Base-by-base conservation (phyloP, 768 basidiomycete genomes). In the Mycena rebaudengoi region DNA sequence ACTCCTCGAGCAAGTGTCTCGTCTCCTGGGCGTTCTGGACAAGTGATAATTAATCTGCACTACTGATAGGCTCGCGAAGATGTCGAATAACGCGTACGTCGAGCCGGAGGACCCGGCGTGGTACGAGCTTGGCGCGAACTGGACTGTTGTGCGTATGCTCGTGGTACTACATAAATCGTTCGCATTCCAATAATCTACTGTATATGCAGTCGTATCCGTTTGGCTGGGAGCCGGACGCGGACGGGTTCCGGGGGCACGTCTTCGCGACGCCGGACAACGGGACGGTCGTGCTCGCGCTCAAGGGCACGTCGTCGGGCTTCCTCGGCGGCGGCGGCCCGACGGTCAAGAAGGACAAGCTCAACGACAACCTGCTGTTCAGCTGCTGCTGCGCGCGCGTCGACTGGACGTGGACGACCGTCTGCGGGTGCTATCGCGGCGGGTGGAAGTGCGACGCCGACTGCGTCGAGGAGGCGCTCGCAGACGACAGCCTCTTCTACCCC, bases 311-410 rank as follows among this genome's bases (percentile, higher is more conserved):
- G n/a, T 87, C 92, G 0, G 86, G 86, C 3, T 50, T 88, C 11
- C 85, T 94, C 52, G 87, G 92, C 1, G 86, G 90, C 20, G 89
- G 88, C 1, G 94, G 95, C 0, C 89, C 90, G 14, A 98, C 97
- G n/a, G 83, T 83, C 3, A 89, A 88, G 80, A 97, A 95, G 72
- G 97, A 98, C 81, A 96, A 92, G 77, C 74, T 92, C 55, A 98
- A 98, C 79, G 96, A 98, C 74, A 98, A 96, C 68, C 75, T 98
- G 7, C 77, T 98, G 60, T 97, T 97, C 75, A 91, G 90, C 65
- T 99, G 97, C 73, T 99, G 97, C 76, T 99, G 97, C 75, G 97
- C 97, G 0, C 80, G 88, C 18, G 85, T 98, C 28, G 94, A 94
- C 71, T 97, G 94, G 89, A 88, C 92, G 18, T 99, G 97, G 97